Evolutionary conservation across 2,329 filamentous ascomycete genomes (phyloP).

Genomic region (Epichloe bromicola): DNA sequence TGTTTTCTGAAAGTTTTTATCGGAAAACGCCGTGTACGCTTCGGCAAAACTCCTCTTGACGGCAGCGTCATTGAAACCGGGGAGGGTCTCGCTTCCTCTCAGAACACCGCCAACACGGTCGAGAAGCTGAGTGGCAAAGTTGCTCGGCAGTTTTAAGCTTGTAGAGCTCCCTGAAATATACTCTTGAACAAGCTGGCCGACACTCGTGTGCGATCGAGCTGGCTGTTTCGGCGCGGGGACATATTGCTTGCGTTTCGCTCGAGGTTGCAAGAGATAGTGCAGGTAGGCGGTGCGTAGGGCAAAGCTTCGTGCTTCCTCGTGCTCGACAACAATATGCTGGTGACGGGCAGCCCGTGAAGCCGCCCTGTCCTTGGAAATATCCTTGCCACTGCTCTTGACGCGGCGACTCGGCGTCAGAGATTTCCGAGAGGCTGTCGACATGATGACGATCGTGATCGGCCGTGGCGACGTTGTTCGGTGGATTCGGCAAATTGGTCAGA

Average conservation of each 20-base stretch:
- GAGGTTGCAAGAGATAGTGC: constrained; percentile 83
- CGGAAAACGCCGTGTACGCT: constrained; percentile 87
- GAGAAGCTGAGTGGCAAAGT: constrained; percentile 38
- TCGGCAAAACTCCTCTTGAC: constrained; percentile 91
- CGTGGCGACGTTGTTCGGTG: background rate
- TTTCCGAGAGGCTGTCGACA: constrained; percentile 39
- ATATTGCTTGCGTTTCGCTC: constrained; percentile 81
- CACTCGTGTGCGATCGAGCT: constrained; percentile 52
- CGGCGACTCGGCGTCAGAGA: constrained; percentile 34
- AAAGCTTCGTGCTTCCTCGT: constrained; percentile 82
- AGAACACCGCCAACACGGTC: constrained; percentile 73
- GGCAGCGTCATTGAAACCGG: constrained; percentile 79
- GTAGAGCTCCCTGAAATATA: constrained; percentile 45
- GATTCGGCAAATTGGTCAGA: constrained; percentile 9
- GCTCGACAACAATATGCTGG: constrained; percentile 37
- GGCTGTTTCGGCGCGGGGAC: constrained; percentile 52
- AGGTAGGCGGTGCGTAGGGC: constrained; percentile 85
- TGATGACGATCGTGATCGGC: constrained; percentile 13
- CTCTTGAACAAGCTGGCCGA: constrained; percentile 81
- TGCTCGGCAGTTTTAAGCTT: constrained; percentile 43
- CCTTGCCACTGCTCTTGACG: constrained; percentile 29
- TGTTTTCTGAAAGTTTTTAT: constrained; percentile 72
- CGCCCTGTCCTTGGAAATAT: constrained; percentile 27
- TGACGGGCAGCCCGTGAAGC: constrained; percentile 24
- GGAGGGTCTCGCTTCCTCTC: constrained; percentile 63